Percentiles rank a stretch among this genome's conserved stretches.
phyloP scores from a whole-genome alignment of 352 stramenopile genomes.

The Phytopythium sindhum region DNA sequence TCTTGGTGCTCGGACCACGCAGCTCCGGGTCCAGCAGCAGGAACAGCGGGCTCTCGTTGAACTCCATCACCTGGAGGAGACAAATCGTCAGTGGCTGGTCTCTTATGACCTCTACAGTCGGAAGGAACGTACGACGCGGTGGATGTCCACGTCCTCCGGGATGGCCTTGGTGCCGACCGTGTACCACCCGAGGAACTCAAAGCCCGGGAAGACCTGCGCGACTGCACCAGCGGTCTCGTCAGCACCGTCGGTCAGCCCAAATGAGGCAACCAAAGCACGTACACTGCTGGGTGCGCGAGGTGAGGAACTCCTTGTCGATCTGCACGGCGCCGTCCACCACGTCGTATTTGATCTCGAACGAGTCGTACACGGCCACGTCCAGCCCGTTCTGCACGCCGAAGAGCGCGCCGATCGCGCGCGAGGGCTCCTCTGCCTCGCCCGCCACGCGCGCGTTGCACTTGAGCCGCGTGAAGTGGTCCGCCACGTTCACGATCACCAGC shows the following conservation, averaged over 20 bases:
- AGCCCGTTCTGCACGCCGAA: slow-evolving; percentile 90
- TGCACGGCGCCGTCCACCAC: slow-evolving; percentile 45
- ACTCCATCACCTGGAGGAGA: slow-evolving; percentile 73
- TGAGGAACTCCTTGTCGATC: slow-evolving; percentile 84
- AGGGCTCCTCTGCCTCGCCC: slow-evolving; percentile 26
- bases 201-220: slow-evolving; percentile 82
- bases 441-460: slow-evolving; percentile 50
- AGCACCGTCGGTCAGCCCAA: not conserved
- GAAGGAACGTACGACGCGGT: slow-evolving; percentile 58
- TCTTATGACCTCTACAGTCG: too few species aligned
- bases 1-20: slow-evolving; percentile 66
- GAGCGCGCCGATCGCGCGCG: slow-evolving; percentile 84
- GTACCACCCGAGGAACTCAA: slow-evolving; percentile 90
- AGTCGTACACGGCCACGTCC: slow-evolving; percentile 81
- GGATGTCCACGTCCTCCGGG: slow-evolving; percentile 69
- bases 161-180: slow-evolving; percentile 69
- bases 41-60: slow-evolving; percentile 83
- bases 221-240: slow-evolving; percentile 24
- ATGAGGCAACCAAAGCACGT: slow-evolving; percentile 10
- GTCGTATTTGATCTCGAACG: slow-evolving; percentile 87
- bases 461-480: slow-evolving; percentile 93
- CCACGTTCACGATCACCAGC: slow-evolving; percentile 93
- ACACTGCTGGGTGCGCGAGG: slow-evolving; percentile 79
- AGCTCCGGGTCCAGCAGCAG: slow-evolving; percentile 68
- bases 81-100: not conserved